Evolutionary conservation across 2,329 filamentous ascomycete genomes (phyloP).

Genomic region (Fusarium tjaetaba): DNA sequence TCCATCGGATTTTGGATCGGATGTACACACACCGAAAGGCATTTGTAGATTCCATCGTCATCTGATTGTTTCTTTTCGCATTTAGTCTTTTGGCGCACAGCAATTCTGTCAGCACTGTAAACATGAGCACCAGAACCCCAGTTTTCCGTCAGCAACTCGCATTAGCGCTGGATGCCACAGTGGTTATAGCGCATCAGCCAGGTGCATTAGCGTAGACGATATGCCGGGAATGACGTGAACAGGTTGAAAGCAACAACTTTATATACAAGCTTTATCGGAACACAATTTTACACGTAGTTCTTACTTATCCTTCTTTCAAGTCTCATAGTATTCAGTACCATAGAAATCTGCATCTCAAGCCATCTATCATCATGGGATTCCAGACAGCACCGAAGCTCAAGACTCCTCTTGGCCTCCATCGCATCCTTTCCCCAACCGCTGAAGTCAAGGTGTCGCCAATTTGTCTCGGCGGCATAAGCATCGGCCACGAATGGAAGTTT

Average conservation of each 20-base stretch:
- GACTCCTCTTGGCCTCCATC: background rate
- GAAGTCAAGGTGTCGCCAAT: background rate
- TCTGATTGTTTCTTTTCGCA: background rate
- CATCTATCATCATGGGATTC: background rate
- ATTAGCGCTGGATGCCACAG: fast-evolving
- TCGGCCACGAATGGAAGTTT: background rate
- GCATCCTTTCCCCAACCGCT: background rate
- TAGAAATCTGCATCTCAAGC: too few relatives aligned
- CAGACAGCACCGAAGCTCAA: fast-evolving
- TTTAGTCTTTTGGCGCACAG: background rate
- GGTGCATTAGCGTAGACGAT: background rate
- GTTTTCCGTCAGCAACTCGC: background rate
- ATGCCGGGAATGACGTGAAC: background rate
- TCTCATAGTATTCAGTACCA: fast-evolving
- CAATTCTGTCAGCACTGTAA: background rate
- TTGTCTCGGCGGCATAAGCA: background rate
- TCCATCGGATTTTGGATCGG: background rate
- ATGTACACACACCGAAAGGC: too few relatives aligned
- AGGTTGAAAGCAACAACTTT: background rate
- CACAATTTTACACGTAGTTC: background rate
- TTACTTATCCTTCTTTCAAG: fast-evolving
- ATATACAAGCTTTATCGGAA: background rate
- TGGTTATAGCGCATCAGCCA: background rate
- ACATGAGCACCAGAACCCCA: background rate
- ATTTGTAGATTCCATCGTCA: background rate